Evolutionary conservation across 495 filamentous ascomycete genomes (phyloP), one percentile per base, ranked within the genome.

Genomic region (Hypomontagnella monticulosa): DNA sequence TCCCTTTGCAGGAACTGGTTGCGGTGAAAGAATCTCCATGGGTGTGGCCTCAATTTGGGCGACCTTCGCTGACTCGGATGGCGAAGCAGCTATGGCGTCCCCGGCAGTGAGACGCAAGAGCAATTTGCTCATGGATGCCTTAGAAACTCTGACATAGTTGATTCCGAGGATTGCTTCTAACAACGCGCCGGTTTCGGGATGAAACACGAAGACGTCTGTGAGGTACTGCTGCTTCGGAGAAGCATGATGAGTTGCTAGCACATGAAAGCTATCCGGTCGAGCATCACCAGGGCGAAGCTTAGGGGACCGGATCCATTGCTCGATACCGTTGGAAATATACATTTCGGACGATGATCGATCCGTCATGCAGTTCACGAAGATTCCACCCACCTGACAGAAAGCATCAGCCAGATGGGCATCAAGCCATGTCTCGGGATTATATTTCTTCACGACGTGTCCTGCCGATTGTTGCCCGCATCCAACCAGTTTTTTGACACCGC

Each of bases 341-440:
- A 86, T 81, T 5, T 85, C 79, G 0, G 37, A 64, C 0, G 71
- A 48, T 0, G 69, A 10, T 15, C 65, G 43, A 19, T 82, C 75
- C 0, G 81, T 83, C 82, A 86, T 83, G 48, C 76, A 79, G 56
- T 84, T 86, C 11, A 84, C 78, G 69, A 71, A 85, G 19, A 87
- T 76, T 0, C 83, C 81, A 16, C 66, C 83, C 0, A 85, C 78
- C 57, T 87, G 84, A 57, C 78, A 73, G 60, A 87, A 85, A 9
- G 43, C 54, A 20, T 68, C 65, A 56, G 69, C 52, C 34, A 73
- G 53, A 10, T 64, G 65, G 48, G 63, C 60, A 41, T 71, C 67
- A 11, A 58, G 59, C 65, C 4, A 79, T 69, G 43, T 78, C 56
- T 16, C 69, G 0, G 70, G 66, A 10, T 59, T 57, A 36, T 80